Evolutionary conservation across 306 rosid genomes (phyloP), one percentile per base, ranked within the genome.

Genomic region (Canavalia ensiformis): DNA sequence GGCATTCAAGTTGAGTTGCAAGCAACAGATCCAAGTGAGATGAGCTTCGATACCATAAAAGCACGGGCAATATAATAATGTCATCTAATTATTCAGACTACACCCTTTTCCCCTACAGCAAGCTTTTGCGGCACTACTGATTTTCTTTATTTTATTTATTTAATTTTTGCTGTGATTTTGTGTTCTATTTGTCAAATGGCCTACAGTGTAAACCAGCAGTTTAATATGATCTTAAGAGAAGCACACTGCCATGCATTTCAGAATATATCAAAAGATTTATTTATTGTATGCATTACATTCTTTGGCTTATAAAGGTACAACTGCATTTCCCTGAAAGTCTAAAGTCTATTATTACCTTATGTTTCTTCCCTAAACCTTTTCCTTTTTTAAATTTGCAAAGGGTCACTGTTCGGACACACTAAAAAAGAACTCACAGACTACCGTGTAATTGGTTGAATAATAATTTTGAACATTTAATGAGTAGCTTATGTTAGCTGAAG

Each of bases 1-100:
- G 89, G 89, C 46, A 82, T 86, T 82, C 89, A 86, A 34, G 81
- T 82, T 68, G 89, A 86, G 67, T 56, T 79, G 83, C 89, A 86
- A 76, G 87, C 81, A 71, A 86, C 87, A 4, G 85, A 86, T 86
- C 83, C 82, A 0, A 68, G 81, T 58, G 82, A 79, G 83, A 83
- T 85, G 84, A 87, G 82, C 82, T 31, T 78, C n/a, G 85, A 86
- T 58, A 83, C 83, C 85, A 66, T 86, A 18, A 83, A 86, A 64
- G 29, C 89, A 57, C 12, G 89, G 35, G 89, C 85, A 56, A 6
- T 83, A 64, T 86, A 50, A 83, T 79, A 44, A 13, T 62, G 45
- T 75, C 51, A 72, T 72, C 74, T 60, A 34, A 65, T 68, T 67
- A 29, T 35, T 70, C 50, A 72, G 11, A 72, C 41, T 44, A 82